phyloP scores from a whole-genome alignment of 116 monocot species.

The Phalaenopsis hybrid region DNA sequence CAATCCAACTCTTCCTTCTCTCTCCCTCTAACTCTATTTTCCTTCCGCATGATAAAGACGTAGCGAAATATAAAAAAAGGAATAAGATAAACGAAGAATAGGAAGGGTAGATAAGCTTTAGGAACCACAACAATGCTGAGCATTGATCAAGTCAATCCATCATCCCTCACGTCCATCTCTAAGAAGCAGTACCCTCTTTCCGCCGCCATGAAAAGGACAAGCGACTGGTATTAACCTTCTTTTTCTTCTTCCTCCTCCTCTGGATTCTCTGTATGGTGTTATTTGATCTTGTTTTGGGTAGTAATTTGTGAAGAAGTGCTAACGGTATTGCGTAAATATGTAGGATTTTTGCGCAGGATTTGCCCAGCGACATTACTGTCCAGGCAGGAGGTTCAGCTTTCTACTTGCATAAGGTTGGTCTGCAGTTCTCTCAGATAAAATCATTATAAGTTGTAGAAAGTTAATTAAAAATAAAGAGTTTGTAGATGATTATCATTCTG shows the following conservation, averaged over 20 bases:
- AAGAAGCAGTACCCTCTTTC: slow-evolving; percentile 41
- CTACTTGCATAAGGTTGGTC: slow-evolving; percentile 65
- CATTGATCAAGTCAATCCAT: slow-evolving; percentile 13
- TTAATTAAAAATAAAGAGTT: neutral
- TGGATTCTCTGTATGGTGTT: neutral
- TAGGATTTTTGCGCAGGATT: slow-evolving; percentile 75
- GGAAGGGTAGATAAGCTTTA: neutral
- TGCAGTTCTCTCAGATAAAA: neutral
- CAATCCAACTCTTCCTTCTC: neutral
- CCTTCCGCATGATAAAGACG: slow-evolving; percentile 9
- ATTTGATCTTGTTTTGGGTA: neutral
- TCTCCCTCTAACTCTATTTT: neutral
- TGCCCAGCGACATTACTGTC: slow-evolving; percentile 59
- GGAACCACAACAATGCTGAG: slow-evolving; percentile 18
- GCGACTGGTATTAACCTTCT: slow-evolving; percentile 48
- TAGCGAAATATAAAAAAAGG: slow-evolving; percentile 1
- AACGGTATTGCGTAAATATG: neutral
- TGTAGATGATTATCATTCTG: too few species aligned
- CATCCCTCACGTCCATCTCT: slow-evolving; percentile 16
- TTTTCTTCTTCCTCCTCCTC: neutral
- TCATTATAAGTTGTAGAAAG: neutral
- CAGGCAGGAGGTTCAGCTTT: slow-evolving; percentile 48
- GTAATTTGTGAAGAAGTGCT: too few species aligned
- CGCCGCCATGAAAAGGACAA: slow-evolving; percentile 61
- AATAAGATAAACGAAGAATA: neutral